These are phyloP conservation scores for Lagerstroemia speciosa DNA, from an alignment of 345 rosid species.

Conservation along the genomic window DNA sequence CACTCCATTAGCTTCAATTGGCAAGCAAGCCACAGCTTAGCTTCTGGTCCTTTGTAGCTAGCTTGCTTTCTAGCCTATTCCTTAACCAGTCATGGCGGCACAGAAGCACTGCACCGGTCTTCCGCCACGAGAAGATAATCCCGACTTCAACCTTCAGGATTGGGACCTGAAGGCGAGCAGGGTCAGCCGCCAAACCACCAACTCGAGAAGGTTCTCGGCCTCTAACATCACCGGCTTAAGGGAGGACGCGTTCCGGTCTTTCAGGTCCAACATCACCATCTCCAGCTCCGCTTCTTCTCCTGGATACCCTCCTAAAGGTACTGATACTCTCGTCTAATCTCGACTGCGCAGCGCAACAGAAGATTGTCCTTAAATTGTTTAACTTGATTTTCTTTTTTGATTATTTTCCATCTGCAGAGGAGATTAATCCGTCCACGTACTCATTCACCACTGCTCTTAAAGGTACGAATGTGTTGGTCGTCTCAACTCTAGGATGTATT, in stretches of 20 bases:
- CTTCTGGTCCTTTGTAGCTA: no score
- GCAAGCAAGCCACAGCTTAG: no score
- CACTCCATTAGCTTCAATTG: no score
- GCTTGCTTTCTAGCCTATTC: no score
- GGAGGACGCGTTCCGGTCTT: constrained; percentile 46
- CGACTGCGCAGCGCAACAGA: background rate
- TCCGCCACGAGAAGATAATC: background rate
- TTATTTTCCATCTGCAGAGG: constrained; percentile 39
- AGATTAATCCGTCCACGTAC: constrained; percentile 87
- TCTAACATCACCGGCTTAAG: constrained; percentile 62
- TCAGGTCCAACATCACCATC: constrained; percentile 52
- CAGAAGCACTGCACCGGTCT: constrained; percentile 1
- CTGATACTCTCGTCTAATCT: background rate
- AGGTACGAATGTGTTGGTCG: constrained; percentile 28
- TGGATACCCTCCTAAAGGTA: constrained; percentile 51
- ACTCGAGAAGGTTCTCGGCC: constrained; percentile 65
- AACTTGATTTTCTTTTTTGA: background rate
- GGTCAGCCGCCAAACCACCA: constrained; percentile 19
- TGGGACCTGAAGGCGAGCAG: constrained; percentile 14
- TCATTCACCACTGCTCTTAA: constrained; percentile 80
- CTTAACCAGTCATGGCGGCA: background rate
- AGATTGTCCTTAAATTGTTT: no score
- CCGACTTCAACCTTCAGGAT: constrained; percentile 10
- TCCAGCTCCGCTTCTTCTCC: constrained; percentile 96
- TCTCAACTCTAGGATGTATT: no score